Conservation (phyloP, 2,329 filamentous ascomycete genomes). For the Venturia asperata region DNA sequence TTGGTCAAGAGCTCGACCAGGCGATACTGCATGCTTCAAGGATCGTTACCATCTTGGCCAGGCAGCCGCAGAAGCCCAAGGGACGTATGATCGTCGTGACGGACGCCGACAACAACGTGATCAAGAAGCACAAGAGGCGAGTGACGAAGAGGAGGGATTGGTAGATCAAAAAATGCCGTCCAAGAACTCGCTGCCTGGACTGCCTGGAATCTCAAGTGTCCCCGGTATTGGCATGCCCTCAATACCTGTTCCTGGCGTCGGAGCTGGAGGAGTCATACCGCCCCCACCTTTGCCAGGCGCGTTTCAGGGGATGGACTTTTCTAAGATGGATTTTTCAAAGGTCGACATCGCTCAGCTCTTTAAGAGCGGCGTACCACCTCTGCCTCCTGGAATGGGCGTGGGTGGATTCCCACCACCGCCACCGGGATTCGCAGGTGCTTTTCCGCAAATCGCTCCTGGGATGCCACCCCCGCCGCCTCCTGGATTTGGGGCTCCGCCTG, state of each 20-base stretch:
- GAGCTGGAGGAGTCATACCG: not conserved
- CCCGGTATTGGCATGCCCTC: not conserved
- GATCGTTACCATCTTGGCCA: constrained; percentile 96
- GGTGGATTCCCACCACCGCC: constrained; percentile 15
- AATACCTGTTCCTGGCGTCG: constrained; percentile 1
- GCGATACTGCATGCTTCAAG: constrained; percentile 75
- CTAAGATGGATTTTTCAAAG: constrained; percentile 20
- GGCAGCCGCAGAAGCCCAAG: constrained; percentile 83
- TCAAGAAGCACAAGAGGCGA: constrained; percentile 86
- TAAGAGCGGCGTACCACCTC: constrained; percentile 23
- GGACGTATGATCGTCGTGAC: constrained; percentile 82
- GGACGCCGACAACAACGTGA: constrained; percentile 74
- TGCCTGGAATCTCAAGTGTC: constrained; percentile 49
- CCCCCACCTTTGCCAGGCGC: constrained; percentile 41
- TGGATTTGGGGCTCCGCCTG: constrained; percentile 23
- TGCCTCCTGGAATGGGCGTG: constrained; percentile 17
- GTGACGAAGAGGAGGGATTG: constrained; percentile 88
- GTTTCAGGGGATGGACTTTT: constrained; percentile 27
- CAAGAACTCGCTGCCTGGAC: constrained; percentile 44
- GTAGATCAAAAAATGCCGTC: constrained; percentile 81
- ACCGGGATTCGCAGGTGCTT: constrained; percentile 11
- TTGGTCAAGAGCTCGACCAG: constrained; percentile 86
- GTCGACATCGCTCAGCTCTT: constrained; percentile 30
- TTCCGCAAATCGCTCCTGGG: not conserved
- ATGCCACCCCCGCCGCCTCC: constrained; percentile 24